Evolutionary conservation across 2,329 filamentous ascomycete species (phyloP).

Genomic region (Penicillium sp.): DNA sequence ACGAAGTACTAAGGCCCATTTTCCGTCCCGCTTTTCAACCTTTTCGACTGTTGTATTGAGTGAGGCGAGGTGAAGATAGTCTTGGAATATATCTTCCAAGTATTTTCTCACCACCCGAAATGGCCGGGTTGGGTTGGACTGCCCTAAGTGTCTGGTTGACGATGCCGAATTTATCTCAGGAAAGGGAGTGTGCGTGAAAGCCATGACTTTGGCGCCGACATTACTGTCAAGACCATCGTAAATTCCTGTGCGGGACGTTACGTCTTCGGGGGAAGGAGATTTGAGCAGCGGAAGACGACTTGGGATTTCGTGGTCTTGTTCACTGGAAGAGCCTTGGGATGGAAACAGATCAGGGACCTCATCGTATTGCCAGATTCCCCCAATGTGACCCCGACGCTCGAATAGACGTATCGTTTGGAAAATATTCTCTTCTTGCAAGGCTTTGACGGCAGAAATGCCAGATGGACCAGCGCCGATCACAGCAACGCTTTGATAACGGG

Average conservation of each 20-base stretch:
- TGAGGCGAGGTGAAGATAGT: slow-evolving; percentile 28
- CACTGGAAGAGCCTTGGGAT: background rate
- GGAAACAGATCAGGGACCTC: slow-evolving; percentile 27
- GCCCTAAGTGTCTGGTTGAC: slow-evolving; percentile 20
- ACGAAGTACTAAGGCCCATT: slow-evolving; percentile 34
- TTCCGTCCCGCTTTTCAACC: slow-evolving; percentile 18
- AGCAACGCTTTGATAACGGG: slow-evolving; percentile 12
- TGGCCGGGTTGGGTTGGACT: slow-evolving; percentile 24
- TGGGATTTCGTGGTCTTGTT: slow-evolving; percentile 10
- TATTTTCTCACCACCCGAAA: slow-evolving; percentile 24
- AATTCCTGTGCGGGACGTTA: slow-evolving; percentile 25
- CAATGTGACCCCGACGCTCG: slow-evolving; percentile 30
- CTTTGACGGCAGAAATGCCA: slow-evolving; percentile 29
- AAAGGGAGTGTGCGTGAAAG: slow-evolving; percentile 29
- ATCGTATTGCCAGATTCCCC: slow-evolving; percentile 35
- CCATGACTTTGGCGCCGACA: slow-evolving; percentile 28
- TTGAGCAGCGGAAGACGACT: slow-evolving; percentile 19
- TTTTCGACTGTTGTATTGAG: slow-evolving; percentile 35
- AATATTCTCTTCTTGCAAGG: slow-evolving; percentile 30
- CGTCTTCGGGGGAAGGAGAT: slow-evolving; percentile 17
- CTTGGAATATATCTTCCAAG: slow-evolving; percentile 26
- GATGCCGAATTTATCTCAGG: slow-evolving; percentile 23
- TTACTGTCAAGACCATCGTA: slow-evolving; percentile 29
- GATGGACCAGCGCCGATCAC: slow-evolving; percentile 31
- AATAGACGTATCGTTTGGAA: slow-evolving; percentile 35